phyloP scores from a whole-genome alignment of 2,329 filamentous ascomycete species.

The Cercospora sp. region DNA sequence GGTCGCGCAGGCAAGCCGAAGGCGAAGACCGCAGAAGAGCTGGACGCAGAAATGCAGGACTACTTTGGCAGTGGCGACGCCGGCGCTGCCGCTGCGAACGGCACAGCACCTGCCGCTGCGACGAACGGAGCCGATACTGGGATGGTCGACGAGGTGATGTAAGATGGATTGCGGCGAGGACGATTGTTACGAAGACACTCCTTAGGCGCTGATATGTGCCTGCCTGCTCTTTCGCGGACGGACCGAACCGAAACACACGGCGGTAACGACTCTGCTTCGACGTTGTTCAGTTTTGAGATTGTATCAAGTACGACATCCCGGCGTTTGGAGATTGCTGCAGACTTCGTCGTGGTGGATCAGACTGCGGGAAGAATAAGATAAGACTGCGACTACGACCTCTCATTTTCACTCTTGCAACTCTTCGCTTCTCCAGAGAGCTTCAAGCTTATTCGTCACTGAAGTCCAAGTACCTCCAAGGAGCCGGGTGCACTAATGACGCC shows the following conservation, averaged over 20 bases:
- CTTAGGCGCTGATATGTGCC: background rate
- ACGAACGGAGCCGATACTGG: conserved; percentile 52
- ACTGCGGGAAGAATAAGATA: conserved; percentile 1
- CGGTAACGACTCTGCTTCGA: background rate
- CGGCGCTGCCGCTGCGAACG: conserved; percentile 47
- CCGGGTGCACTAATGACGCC: background rate
- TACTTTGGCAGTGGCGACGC: conserved; percentile 68
- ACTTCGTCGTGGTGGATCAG: background rate
- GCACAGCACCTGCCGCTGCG: conserved; percentile 48
- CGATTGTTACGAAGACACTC: background rate
- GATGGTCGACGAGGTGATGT: conserved; percentile 58
- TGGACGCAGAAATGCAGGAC: conserved; percentile 96
- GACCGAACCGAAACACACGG: background rate
- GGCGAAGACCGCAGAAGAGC: conserved; percentile 88
- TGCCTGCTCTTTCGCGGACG: conserved; percentile 9
- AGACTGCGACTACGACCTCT: conserved; percentile 6
- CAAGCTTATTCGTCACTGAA: background rate
- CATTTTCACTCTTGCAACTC: background rate
- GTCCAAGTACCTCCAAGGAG: background rate
- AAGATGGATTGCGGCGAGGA: conserved; percentile 32
- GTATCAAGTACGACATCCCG: conserved; percentile 13
- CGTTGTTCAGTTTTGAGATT: conserved; percentile 11
- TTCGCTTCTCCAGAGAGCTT: background rate
- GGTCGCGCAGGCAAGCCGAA: conserved; percentile 67
- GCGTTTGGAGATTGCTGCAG: background rate